Percentiles rank a stretch among this genome's conserved stretches.
These are phyloP conservation scores for Coemansia sp. DNA, from an alignment of 192 early-diverging fungal genomes.

Conservation along the genomic window DNA sequence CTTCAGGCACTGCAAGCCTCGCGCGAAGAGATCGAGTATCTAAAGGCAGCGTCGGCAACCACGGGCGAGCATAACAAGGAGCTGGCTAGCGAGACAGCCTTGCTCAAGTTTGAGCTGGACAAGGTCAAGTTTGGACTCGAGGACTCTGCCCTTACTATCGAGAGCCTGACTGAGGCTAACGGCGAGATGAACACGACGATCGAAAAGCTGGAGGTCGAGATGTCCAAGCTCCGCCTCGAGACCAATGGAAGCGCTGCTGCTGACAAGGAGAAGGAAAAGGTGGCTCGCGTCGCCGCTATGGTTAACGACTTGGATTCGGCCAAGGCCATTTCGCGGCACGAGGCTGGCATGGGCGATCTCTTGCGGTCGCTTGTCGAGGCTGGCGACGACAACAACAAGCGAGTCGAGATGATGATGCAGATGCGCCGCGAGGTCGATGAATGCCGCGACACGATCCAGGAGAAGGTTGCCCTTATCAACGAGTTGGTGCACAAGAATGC, in stretches of 20 bases:
- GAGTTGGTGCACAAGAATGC: constrained; percentile 29
- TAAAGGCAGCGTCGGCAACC: constrained; percentile 66
- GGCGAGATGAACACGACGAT: constrained; percentile 74
- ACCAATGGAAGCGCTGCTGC: constrained; percentile 7
- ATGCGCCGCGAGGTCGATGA: constrained; percentile 54
- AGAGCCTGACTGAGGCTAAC: constrained; percentile 87
- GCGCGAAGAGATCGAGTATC: constrained; percentile 73
- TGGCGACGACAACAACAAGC: constrained; percentile 51
- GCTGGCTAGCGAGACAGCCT: constrained; percentile 68
- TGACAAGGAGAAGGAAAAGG: constrained; percentile 63
- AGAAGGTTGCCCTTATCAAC: constrained; percentile 15
- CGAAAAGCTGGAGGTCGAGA: constrained; percentile 71
- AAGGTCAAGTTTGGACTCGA: constrained; percentile 88
- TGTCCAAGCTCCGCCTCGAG: constrained; percentile 59
- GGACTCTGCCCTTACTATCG: constrained; percentile 88
- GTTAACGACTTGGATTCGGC: constrained; percentile 48
- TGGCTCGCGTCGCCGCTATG: constrained; percentile 54
- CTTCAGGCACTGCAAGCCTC: constrained; percentile 63
- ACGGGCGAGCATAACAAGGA: constrained; percentile 72
- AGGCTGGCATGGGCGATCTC: constrained; percentile 54
- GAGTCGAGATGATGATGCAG: constrained; percentile 47
- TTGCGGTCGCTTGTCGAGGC: constrained; percentile 55
- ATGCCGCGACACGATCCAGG: constrained; percentile 19
- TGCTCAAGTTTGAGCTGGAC: constrained; percentile 84
- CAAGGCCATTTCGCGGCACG: constrained; percentile 54